phyloP scores from a whole-genome alignment of 2,329 filamentous ascomycete genomes.

The Botrytis porri region DNA sequence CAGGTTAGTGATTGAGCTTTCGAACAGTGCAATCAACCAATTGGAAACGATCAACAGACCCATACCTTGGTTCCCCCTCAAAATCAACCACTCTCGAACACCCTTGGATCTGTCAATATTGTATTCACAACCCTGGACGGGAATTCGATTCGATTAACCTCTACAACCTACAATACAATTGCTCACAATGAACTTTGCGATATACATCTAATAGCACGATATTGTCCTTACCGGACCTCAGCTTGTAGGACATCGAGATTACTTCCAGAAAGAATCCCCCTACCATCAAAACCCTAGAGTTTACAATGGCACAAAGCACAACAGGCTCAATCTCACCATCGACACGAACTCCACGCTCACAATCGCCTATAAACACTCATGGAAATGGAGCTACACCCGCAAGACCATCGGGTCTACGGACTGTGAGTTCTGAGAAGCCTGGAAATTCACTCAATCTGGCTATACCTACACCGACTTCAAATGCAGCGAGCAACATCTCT shows the following conservation, averaged over 20 bases:
- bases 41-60: conserved; percentile 5
- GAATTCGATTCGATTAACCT: background rate
- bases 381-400: conserved; percentile 30
- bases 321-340: conserved; percentile 41
- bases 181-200: conserved; percentile 14
- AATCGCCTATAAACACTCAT: conserved; percentile 31
- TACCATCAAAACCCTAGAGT: background rate
- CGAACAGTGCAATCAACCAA: background rate
- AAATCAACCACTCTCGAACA: background rate
- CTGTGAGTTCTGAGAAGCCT: conserved; percentile 28
- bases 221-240: background rate
- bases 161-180: background rate
- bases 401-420: conserved; percentile 33
- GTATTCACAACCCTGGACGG: background rate
- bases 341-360: conserved; percentile 36
- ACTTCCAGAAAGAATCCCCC: background rate
- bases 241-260: background rate
- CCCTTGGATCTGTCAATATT: background rate
- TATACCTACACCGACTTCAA: conserved; percentile 22
- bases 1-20: background rate
- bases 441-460: conserved; percentile 21
- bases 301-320: conserved; percentile 32
- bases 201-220: conserved; percentile 2
- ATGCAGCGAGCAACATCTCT: conserved; percentile 23
- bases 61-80: background rate